phyloP scores from a whole-genome alignment of 306 rosid species.

The Vigna radiata region DNA sequence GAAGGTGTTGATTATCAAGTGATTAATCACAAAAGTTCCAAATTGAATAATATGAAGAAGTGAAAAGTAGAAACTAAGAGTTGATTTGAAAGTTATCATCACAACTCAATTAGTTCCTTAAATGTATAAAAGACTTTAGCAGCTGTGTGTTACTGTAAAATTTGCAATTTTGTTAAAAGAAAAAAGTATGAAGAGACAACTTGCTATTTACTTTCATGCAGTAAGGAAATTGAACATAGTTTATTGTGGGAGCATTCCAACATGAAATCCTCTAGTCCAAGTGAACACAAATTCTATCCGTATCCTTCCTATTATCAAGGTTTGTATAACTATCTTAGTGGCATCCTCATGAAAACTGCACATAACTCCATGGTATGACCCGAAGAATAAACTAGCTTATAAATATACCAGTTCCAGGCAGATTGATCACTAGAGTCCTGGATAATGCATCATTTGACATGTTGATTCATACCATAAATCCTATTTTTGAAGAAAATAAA shows the following conservation, averaged over 20 bases:
- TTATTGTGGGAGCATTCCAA: not conserved
- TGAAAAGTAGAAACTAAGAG: too few relatives aligned
- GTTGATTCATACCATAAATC: not conserved
- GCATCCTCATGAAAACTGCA: not conserved
- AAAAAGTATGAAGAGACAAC: not conserved
- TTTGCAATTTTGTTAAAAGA: too few relatives aligned
- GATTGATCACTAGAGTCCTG: slow-evolving; percentile 6
- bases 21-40: too few relatives aligned
- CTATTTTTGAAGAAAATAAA: not conserved
- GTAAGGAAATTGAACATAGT: slow-evolving; percentile 1
- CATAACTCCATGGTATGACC: not conserved
- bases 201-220: not conserved
- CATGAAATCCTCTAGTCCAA: not conserved
- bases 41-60: too few relatives aligned
- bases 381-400: not conserved
- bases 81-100: too few relatives aligned
- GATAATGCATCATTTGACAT: not conserved
- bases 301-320: not conserved
- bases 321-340: not conserved
- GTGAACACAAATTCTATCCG: slow-evolving; percentile 9
- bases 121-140: too few relatives aligned
- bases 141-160: too few relatives aligned
- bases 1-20: too few relatives aligned
- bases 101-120: too few relatives aligned
- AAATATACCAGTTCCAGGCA: not conserved